These are phyloP conservation scores for Suillus occidentalis DNA, from an alignment of 768 basidiomycete species.

Conservation along the genomic window DNA sequence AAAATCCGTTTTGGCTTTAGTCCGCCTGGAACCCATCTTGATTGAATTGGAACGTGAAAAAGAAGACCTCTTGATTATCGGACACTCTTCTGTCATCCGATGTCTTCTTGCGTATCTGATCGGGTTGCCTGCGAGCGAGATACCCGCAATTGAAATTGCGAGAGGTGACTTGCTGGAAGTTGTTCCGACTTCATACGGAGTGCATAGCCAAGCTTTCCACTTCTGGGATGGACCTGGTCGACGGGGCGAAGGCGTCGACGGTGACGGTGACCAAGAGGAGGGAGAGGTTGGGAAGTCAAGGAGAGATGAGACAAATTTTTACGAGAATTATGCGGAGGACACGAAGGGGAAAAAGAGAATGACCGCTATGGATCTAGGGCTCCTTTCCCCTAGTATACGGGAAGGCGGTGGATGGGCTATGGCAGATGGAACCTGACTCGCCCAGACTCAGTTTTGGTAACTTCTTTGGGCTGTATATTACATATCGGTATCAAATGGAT, in stretches of 20 bases:
- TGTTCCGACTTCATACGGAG: slow-evolving; percentile 85
- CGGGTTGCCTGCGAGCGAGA: slow-evolving; percentile 92
- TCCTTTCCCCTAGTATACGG: slow-evolving; percentile 3
- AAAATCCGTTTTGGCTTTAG: slow-evolving; percentile 38
- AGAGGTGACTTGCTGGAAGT: slow-evolving; percentile 96
- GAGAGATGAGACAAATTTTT: slow-evolving; percentile 76
- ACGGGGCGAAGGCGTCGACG: slow-evolving; percentile 38
- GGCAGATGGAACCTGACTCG: background rate
- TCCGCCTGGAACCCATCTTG: slow-evolving; percentile 89
- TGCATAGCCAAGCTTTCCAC: slow-evolving; percentile 86
- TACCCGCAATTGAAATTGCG: slow-evolving; percentile 96
- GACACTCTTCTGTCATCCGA: slow-evolving; percentile 95
- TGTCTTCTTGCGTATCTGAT: slow-evolving; percentile 93
- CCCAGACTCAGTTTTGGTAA: background rate
- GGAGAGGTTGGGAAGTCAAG: slow-evolving; percentile 23
- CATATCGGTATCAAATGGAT: background rate
- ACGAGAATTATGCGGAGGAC: slow-evolving; percentile 85
- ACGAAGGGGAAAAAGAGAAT: slow-evolving; percentile 57
- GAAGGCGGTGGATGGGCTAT: too few relatives aligned
- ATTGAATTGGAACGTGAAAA: slow-evolving; percentile 93
- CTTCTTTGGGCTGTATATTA: background rate
- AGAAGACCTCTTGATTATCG: slow-evolving; percentile 94
- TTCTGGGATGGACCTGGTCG: slow-evolving; percentile 90
- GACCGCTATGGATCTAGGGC: slow-evolving; percentile 33
- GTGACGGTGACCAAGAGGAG: slow-evolving; percentile 21